Conservation (phyloP, 2,329 filamentous ascomycete genomes). For the Fusarium albosuccineum region DNA sequence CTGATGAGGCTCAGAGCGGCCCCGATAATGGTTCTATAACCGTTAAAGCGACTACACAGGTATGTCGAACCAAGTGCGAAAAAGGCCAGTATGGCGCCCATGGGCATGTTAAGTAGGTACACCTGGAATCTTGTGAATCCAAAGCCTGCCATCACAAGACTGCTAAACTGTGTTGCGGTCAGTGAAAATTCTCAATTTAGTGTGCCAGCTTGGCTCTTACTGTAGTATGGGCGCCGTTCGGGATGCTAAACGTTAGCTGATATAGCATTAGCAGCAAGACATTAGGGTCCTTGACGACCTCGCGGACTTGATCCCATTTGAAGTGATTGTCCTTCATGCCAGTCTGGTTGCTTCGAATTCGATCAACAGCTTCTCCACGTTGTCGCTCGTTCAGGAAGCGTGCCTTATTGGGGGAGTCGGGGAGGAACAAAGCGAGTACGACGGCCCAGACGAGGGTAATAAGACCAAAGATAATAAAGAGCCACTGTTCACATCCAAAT, state of each 20-base stretch:
- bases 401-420: slow-evolving; percentile 33
- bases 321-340: slow-evolving; percentile 39
- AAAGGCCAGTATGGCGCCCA: slow-evolving; percentile 35
- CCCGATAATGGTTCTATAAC: slow-evolving; percentile 36
- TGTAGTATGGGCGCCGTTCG: slow-evolving; percentile 39
- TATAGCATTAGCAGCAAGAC: slow-evolving; percentile 39
- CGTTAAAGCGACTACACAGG: slow-evolving; percentile 34
- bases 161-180: slow-evolving; percentile 34
- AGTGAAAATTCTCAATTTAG: not conserved
- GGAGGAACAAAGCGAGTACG: slow-evolving; percentile 29
- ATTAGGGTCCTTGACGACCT: slow-evolving; percentile 37
- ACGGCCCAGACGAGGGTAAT: slow-evolving; percentile 38
- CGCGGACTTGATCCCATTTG: slow-evolving; percentile 41
- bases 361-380: slow-evolving; percentile 26
- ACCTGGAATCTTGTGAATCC: slow-evolving; percentile 39
- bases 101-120: slow-evolving; percentile 41
- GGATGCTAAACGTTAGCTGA: slow-evolving; percentile 37
- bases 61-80: slow-evolving; percentile 37
- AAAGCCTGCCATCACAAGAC: slow-evolving; percentile 42
- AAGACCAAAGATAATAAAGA: slow-evolving; percentile 41
- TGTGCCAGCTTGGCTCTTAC: not conserved
- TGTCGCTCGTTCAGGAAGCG: slow-evolving; percentile 35
- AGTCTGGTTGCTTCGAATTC: slow-evolving; percentile 37
- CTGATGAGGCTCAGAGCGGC: slow-evolving; percentile 36
- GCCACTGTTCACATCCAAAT: slow-evolving; percentile 23